These are phyloP conservation scores for Astrephomene gubernaculifera DNA, from an alignment of 139 green algal genomes.

Conservation along the genomic window DNA sequence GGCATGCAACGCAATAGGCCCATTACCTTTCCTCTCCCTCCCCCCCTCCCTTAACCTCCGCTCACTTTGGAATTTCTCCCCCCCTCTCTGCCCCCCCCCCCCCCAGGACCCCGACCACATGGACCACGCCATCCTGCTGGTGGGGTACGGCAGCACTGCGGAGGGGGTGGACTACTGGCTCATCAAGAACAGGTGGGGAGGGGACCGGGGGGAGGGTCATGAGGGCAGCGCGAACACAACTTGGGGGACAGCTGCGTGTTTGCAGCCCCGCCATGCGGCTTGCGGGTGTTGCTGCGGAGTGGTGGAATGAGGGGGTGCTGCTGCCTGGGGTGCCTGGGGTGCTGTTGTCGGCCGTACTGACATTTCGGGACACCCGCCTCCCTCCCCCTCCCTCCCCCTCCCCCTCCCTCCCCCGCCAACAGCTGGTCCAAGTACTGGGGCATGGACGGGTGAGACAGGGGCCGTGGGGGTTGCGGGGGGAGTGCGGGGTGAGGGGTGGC, in stretches of 20 bases:
- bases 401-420: background rate
- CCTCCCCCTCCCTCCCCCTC: background rate
- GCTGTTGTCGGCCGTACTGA: background rate
- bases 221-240: too few species aligned
- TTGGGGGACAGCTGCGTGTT: too few species aligned
- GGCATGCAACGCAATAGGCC: too few species aligned
- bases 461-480: background rate
- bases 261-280: too few species aligned
- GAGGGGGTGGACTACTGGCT: conserved; percentile 65
- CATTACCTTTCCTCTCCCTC: too few species aligned
- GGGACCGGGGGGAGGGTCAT: background rate
- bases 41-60: too few species aligned
- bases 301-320: background rate
- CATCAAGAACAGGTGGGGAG: conserved; percentile 50
- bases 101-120: conserved; percentile 42
- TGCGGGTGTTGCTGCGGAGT: too few species aligned
- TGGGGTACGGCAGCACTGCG: conserved; percentile 64
- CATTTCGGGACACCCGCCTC: background rate
- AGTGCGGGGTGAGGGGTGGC: background rate
- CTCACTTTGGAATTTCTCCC: background rate
- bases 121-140: conserved; percentile 65
- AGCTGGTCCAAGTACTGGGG: conserved; percentile 59
- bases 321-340: background rate
- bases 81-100: background rate
- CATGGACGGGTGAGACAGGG: conserved; percentile 45